These are phyloP conservation scores for Kalaharituber pfeilii DNA, from an alignment of 2,329 filamentous ascomycete genomes.

Conservation along the genomic window DNA sequence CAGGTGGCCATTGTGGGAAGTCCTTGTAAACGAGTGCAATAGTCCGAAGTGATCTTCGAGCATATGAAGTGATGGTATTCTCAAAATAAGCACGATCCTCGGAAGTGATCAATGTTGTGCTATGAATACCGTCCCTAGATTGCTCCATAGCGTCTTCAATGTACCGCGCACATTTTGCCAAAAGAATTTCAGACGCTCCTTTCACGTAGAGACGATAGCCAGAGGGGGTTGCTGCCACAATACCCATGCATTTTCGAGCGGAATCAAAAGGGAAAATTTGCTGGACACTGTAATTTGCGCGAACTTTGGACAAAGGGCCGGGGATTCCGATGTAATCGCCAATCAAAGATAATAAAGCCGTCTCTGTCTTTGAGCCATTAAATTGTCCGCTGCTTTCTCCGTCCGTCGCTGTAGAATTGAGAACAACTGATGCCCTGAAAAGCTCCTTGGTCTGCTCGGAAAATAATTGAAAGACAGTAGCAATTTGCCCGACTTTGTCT, in stretches of 20 bases:
- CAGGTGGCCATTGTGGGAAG: conserved; percentile 28
- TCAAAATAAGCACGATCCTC: conserved; percentile 19
- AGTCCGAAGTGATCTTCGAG: conserved; percentile 29
- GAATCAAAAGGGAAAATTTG: conserved; percentile 46
- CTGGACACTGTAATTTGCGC: conserved; percentile 42
- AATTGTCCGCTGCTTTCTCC: conserved; percentile 47
- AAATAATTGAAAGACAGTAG: conserved; percentile 37
- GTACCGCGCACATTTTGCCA: conserved; percentile 34
- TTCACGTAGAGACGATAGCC: conserved; percentile 45
- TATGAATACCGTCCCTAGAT: background rate
- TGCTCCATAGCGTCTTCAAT: conserved; percentile 15
- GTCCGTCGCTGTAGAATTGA: conserved; percentile 56
- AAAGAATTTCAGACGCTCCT: conserved; percentile 47
- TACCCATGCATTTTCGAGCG: conserved; percentile 49
- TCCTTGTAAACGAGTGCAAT: conserved; percentile 30
- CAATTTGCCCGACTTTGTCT: conserved; percentile 19
- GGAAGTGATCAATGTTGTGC: conserved; percentile 11
- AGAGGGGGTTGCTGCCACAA: conserved; percentile 37
- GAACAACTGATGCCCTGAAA: conserved; percentile 44
- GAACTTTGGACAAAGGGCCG: conserved; percentile 38
- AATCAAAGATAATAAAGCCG: conserved; percentile 53
- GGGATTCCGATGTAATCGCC: conserved; percentile 48
- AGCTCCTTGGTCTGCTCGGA: conserved; percentile 38
- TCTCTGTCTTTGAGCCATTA: conserved; percentile 63
- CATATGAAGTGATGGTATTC: conserved; percentile 27